Base-by-base conservation (phyloP, 805 yeast genomes). In the Lachancea cidri region DNA sequence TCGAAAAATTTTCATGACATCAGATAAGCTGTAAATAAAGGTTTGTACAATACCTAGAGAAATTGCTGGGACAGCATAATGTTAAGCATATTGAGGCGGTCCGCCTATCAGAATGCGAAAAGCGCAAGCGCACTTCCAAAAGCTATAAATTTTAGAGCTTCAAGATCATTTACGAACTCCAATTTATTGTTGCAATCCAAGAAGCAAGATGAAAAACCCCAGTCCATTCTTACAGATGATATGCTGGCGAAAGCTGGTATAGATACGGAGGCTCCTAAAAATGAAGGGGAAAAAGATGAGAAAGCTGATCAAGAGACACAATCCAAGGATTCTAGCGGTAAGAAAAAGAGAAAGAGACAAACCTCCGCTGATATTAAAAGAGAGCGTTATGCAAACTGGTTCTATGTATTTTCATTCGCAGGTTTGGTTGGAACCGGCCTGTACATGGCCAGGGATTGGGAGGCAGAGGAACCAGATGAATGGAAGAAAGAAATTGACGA, bases 401-500 rank as follows among this genome's bases (percentile, higher is more conserved):
- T 84, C 55, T 85, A 85, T 64, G 64, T 81, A 36, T 73, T 75
- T 14, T 57, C 78, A 18, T 58, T 72, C 7, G 69, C 77, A 13
- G 62, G 66, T n/a, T 57, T 67, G 25, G 44, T 73, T 7, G 79
- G 79, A 30, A 76, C 73, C 16, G 86, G 79, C 4, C 64, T 71
- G 20, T 91, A 84, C 63, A 61, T 86, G 67, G 75, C 83, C 36
- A 78, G 98, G 61, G 81, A 88, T 53, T 88, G 95, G 87, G 95
- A 86, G 46, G 80, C 76, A 20, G 79, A 71, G 36, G 94, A 83
- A 49, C 86, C 85, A 50, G 68, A 72, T 43, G 82, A 79, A 48
- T 67, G 70, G 34, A 73, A 71, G 48, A 65, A 70, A 17, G 73
- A 67, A 17, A 70, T 83, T 46, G 73, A 67, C 25, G 76, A 82